Conservation (phyloP, 2,329 filamentous ascomycete genomes). For the Phaeosphaeria sp. region DNA sequence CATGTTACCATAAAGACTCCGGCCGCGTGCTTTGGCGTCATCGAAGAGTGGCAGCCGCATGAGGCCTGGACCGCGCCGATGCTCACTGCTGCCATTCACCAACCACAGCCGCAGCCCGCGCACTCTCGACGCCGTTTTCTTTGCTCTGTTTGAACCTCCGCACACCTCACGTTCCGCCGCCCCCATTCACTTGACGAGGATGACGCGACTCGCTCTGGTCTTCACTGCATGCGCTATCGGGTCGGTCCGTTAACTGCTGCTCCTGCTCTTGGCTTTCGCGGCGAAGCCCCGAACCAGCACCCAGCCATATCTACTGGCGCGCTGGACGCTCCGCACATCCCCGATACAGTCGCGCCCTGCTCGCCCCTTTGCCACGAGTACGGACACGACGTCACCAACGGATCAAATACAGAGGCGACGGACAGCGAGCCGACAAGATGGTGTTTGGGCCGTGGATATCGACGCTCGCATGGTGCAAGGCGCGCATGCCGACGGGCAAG, state of each 20-base stretch:
- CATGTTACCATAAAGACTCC: neutral
- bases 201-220: neutral
- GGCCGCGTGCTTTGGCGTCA: neutral
- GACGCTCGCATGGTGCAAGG: slow-evolving; percentile 2
- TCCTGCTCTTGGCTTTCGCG: slow-evolving; percentile 1
- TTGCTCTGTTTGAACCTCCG: neutral
- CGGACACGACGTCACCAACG: too few relatives aligned
- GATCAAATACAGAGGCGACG: too few relatives aligned
- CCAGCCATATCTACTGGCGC: too few relatives aligned
- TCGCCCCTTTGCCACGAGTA: too few relatives aligned
- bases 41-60: neutral
- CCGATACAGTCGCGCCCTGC: too few relatives aligned
- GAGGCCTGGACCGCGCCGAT: neutral
- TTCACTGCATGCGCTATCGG: slow-evolving; percentile 23
- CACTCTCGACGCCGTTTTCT: too few relatives aligned
- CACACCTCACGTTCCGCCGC: neutral
- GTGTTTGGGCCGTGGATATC: slow-evolving; percentile 11
- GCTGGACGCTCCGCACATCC: too few relatives aligned
- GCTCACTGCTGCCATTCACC: neutral
- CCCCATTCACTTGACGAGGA: neutral
- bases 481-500: slow-evolving; percentile 2
- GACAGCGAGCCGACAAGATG: slow-evolving; percentile 1
- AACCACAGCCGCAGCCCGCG: neutral
- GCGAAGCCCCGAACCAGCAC: neutral
- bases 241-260: slow-evolving; percentile 27